phyloP scores from a whole-genome alignment of 768 basidiomycete genomes.

The Amanita rubescens region DNA sequence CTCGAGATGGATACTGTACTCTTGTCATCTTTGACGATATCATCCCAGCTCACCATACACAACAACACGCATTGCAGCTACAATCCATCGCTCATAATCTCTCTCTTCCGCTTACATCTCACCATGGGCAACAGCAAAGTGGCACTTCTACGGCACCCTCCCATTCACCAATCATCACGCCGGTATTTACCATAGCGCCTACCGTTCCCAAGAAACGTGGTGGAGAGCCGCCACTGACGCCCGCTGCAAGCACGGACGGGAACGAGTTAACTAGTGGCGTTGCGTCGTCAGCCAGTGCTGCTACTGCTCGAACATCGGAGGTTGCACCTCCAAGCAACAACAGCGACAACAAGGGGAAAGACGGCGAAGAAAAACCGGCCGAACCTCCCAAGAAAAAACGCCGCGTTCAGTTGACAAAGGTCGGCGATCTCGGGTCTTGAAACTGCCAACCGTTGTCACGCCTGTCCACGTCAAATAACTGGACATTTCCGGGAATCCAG shows the following conservation, averaged over 20 bases:
- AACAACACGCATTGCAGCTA: constrained; percentile 85
- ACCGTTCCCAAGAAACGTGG: constrained; percentile 28
- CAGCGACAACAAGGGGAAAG: constrained; percentile 3
- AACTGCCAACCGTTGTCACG: not conserved
- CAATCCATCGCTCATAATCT: constrained; percentile 87
- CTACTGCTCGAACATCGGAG: constrained; percentile 14
- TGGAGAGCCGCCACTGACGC: constrained; percentile 39
- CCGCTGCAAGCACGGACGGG: constrained; percentile 42
- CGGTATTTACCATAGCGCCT: constrained; percentile 11
- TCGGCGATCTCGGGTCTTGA: constrained; percentile 8
- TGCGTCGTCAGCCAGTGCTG: constrained; percentile 1
- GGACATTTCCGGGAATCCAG: not conserved
- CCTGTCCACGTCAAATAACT: not conserved
- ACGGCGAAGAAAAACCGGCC: not conserved
- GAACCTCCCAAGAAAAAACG: constrained; percentile 11
- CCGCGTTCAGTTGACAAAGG: constrained; percentile 6
- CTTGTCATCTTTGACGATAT: constrained; percentile 94
- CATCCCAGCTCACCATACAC: constrained; percentile 78
- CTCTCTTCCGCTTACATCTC: constrained; percentile 46
- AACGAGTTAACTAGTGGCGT: constrained; percentile 15
- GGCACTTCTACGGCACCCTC: not conserved
- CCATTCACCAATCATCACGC: constrained; percentile 1
- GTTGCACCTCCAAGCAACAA: not conserved
- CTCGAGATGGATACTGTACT: constrained; percentile 96
- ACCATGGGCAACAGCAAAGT: constrained; percentile 1